phyloP scores from a whole-genome alignment of 208 protist species.

The Paratrypanosoma confusum region DNA sequence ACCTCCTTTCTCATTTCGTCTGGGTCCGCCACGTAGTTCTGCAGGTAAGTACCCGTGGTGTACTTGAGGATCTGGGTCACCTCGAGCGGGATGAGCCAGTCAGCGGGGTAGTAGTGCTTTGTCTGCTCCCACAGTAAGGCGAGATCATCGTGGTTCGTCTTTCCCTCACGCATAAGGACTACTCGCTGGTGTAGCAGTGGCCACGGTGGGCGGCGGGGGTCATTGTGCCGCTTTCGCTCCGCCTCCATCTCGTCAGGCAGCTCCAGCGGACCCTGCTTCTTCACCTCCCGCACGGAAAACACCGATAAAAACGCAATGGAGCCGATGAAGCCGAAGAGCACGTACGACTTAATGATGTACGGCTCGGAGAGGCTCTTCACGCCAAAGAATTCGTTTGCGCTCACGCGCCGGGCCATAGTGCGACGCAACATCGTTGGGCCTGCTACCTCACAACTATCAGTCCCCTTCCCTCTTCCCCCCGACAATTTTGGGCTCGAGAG shows the following conservation, averaged over 20 bases:
- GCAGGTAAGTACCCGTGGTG: constrained; percentile 57
- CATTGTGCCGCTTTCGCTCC: constrained; percentile 45
- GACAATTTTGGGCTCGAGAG: no score
- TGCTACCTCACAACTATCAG: no score
- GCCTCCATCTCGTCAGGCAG: constrained; percentile 56
- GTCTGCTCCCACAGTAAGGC: constrained; percentile 73
- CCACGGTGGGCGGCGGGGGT: constrained; percentile 73
- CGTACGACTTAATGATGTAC: constrained; percentile 72
- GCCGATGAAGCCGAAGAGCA: constrained; percentile 70
- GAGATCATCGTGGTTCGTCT: constrained; percentile 58
- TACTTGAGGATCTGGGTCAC: constrained; percentile 81
- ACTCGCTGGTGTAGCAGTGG: constrained; percentile 73
- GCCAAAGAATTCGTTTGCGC: constrained; percentile 38
- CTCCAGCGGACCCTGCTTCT: constrained; percentile 65
- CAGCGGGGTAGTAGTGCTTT: constrained; percentile 69
- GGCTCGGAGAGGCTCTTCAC: constrained; percentile 38
- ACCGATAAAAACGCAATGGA: constrained; percentile 59
- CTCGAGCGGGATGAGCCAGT: constrained; percentile 80
- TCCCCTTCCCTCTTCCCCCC: no score
- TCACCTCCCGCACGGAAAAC: constrained; percentile 67
- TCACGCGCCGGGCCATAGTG: constrained; percentile 29
- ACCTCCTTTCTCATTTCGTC: constrained; percentile 75
- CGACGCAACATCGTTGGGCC: constrained; percentile 33
- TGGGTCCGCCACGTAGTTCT: constrained; percentile 72
- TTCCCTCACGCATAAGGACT: constrained; percentile 71